A percentile compares a stretch with the other conserved stretches of the same genome.
Conservation (phyloP, 1,284 basidiomycete species). For the Rhodotorula sp. region DNA sequence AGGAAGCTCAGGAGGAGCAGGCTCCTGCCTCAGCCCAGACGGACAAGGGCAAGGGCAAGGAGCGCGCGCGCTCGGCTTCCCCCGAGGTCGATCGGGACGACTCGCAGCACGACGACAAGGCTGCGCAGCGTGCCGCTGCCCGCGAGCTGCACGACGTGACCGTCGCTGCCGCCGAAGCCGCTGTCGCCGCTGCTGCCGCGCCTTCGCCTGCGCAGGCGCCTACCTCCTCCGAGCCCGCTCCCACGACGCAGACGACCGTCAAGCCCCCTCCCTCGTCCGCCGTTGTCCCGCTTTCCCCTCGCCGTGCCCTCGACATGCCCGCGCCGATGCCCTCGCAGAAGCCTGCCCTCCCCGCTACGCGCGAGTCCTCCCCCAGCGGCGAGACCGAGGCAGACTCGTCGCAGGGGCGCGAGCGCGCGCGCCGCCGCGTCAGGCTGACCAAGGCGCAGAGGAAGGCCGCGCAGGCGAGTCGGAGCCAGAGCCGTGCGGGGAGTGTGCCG, state of each 20-base stretch:
- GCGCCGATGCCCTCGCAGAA: background rate
- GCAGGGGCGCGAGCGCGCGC: background rate
- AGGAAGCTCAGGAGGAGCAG: background rate
- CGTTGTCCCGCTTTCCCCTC: background rate
- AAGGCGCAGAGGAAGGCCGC: background rate
- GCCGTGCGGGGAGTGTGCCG: too few relatives aligned
- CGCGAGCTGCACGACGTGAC: background rate
- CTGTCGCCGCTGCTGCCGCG: background rate
- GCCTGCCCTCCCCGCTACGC: background rate
- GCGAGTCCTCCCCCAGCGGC: background rate
- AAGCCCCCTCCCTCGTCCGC: background rate
- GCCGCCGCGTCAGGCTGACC: background rate
- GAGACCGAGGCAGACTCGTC: background rate
- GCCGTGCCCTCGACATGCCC: background rate
- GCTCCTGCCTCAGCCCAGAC: background rate
- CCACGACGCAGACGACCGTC: background rate
- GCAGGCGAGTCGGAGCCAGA: background rate
- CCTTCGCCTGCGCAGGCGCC: background rate
- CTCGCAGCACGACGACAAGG: background rate
- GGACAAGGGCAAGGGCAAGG: conserved; percentile 4
- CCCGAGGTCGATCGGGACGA: background rate
- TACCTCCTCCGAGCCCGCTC: too few relatives aligned
- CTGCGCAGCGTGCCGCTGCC: background rate
- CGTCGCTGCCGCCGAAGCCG: background rate
- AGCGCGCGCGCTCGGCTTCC: background rate